Evolutionary conservation across 148 eudicot genomes (phyloP), one percentile per base, ranked within the genome.

Genomic region (Camellia japonica): DNA sequence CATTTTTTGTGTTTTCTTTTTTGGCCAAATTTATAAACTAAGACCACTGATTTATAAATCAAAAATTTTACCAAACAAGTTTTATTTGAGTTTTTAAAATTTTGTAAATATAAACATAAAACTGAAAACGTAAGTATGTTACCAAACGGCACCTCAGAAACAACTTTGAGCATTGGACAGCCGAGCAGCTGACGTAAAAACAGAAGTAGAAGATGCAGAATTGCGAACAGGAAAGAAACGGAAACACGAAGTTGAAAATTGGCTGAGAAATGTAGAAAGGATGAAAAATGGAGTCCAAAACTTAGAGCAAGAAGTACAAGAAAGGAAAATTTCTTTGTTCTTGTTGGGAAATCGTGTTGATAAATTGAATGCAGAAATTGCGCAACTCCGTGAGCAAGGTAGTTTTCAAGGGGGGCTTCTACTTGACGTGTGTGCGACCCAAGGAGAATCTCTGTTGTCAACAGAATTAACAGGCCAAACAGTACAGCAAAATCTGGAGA

Each of bases 221-320:
- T n/a, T 61, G 15, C 19, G 1, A 15, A 3, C 19, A 2, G 19
- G 65, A 61, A 74, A 74, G 65, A 56, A 58, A 58, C 41, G 65
- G 7, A 74, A 74, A 38, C 56, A 16, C 5, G 65, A 74, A 56
- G 77, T 74, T 74, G 51, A 74, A 30, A 41, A 38, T 55, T 74
- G 77, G 77, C 14, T 74, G 20, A 23, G 3, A 11, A 46, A 43
- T 71, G 20, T 71, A n/a, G 56, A 71, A 14, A 13, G 16, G 42
- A 56, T 23, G 49, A 30, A 9, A 74, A 12, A 47, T 47, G 7
- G 7, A 47, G 5, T 47, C 30, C 30, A 55, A 23, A 52, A 43
- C 38, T 5, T 14, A 7, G 64, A 38, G 9, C 11, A 56, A 12
- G 65, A 23, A 23, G 65, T 74, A 3, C 4, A 58, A 23, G 42